A percentile compares a stretch with the other conserved stretches of the same genome.
These are phyloP conservation scores for Suhomyces anneliseae DNA, from an alignment of 1,139 yeast species.

Conservation along the genomic window DNA sequence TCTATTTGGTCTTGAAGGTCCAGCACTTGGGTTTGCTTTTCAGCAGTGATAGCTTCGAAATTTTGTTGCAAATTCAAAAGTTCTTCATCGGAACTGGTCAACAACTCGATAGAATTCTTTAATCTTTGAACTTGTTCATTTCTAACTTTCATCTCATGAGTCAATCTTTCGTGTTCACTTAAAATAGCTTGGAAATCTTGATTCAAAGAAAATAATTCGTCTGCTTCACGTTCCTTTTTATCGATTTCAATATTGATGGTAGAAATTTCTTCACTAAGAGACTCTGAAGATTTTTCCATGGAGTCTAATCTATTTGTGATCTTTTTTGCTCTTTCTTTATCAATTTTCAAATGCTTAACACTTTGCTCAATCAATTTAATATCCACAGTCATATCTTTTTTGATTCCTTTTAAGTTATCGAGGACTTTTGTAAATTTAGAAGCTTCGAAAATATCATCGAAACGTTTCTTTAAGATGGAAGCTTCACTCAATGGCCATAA, in stretches of 20 bases:
- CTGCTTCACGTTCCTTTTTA: slow-evolving; percentile 57
- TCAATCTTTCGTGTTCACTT: slow-evolving; percentile 60
- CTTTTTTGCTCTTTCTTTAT: slow-evolving; percentile 68
- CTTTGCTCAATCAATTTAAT: slow-evolving; percentile 75
- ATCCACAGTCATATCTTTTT: slow-evolving; percentile 75
- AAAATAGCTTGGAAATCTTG: slow-evolving; percentile 79
- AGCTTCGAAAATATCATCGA: slow-evolving; percentile 96
- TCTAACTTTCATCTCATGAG: slow-evolving; percentile 46
- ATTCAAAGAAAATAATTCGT: slow-evolving; percentile 67
- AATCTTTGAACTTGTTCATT: slow-evolving; percentile 52
- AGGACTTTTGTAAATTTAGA: slow-evolving; percentile 88
- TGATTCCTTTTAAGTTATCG: slow-evolving; percentile 70
- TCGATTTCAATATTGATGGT: slow-evolving; percentile 48
- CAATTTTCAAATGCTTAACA: slow-evolving; percentile 72
- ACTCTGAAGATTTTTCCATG: slow-evolving; percentile 45
- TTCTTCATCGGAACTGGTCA: slow-evolving; percentile 47
- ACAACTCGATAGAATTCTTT: slow-evolving; percentile 41
- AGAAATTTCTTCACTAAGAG: slow-evolving; percentile 50
- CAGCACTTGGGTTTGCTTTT: slow-evolving; percentile 22
- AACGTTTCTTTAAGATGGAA: slow-evolving; percentile 79
- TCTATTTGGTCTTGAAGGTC: slow-evolving; percentile 26
- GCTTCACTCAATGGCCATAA: slow-evolving; percentile 97
- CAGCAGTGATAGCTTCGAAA: slow-evolving; percentile 42
- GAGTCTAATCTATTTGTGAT: slow-evolving; percentile 50
- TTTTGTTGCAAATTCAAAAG: slow-evolving; percentile 51